A percentile compares a stretch with the other conserved stretches of the same genome.
phyloP scores from a whole-genome alignment of 73 alveolate species.

The Tetrahymena thermophila region DNA sequence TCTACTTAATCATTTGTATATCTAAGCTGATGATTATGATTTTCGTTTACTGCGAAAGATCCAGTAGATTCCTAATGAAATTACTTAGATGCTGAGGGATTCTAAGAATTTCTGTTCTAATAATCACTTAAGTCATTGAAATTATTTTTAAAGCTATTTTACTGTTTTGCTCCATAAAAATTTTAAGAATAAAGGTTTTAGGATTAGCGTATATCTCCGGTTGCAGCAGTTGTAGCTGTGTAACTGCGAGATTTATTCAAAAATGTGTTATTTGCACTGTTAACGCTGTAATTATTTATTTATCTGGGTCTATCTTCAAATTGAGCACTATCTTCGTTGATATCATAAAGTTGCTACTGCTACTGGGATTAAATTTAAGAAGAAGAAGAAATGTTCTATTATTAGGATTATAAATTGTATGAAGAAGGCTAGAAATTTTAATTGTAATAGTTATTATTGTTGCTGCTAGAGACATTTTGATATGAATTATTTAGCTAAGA shows the following conservation, averaged over 20 bases:
- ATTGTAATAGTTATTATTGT: not conserved
- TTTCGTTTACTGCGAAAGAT: not conserved
- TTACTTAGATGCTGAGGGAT: not conserved
- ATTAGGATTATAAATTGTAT: not conserved
- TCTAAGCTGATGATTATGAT: not conserved
- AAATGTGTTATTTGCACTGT: not conserved
- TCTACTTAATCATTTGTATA: not conserved
- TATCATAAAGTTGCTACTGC: not conserved
- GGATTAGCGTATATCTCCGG: not conserved
- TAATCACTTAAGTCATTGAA: not conserved
- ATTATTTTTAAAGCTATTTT: not conserved
- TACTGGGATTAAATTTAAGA: not conserved
- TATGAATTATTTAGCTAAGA: not conserved
- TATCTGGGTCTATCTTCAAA: not conserved
- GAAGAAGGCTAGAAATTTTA: not conserved
- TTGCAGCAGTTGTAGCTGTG: not conserved
- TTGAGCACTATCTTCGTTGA: not conserved
- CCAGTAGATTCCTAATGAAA: not conserved
- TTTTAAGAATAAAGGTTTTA: not conserved
- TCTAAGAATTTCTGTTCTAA: not conserved
- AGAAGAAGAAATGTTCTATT: not conserved
- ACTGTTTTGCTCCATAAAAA: not conserved
- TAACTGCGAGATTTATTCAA: not conserved
- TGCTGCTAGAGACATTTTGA: not conserved
- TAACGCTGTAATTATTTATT: not conserved